These are phyloP conservation scores for Selaginella tamariscina DNA, from an alignment of 75 land plant species.

Conservation along the genomic window DNA sequence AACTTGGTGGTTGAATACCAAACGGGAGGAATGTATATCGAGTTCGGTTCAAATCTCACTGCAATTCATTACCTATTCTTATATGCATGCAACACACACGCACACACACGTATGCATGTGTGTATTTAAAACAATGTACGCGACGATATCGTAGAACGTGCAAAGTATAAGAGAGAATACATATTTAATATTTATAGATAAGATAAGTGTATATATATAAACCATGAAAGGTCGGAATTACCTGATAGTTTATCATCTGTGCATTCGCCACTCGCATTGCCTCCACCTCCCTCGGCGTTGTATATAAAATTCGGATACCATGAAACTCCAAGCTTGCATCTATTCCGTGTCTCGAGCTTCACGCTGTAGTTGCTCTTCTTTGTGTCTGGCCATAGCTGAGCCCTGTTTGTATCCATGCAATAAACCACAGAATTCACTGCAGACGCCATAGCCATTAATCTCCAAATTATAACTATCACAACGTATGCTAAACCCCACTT, in stretches of 20 bases:
- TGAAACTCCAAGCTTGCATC: conserved; percentile 69
- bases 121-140: no score
- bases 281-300: conserved; percentile 46
- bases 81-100: background rate
- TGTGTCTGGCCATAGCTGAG: background rate
- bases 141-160: no score
- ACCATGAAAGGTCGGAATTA: no score
- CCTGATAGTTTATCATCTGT: conserved; percentile 13
- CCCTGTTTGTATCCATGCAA: no score
- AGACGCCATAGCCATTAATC: no score
- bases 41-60: conserved; percentile 17
- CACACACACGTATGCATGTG: no score
- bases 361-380: conserved; percentile 13
- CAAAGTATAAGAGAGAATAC: no score
- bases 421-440: no score
- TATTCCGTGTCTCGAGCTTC: conserved; percentile 41
- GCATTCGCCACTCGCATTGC: conserved; percentile 10
- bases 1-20: conserved; percentile 49
- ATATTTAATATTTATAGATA: no score
- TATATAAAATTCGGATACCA: conserved; percentile 81
- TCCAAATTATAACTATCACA: no score
- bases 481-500: no score
- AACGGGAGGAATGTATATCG: conserved; percentile 58
- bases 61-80: background rate
- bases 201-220: no score